Percentiles rank a stretch among this genome's conserved stretches.
These are phyloP conservation scores for Kalaharituber pfeilii DNA, from an alignment of 2,329 filamentous ascomycete genomes.

Conservation along the genomic window DNA sequence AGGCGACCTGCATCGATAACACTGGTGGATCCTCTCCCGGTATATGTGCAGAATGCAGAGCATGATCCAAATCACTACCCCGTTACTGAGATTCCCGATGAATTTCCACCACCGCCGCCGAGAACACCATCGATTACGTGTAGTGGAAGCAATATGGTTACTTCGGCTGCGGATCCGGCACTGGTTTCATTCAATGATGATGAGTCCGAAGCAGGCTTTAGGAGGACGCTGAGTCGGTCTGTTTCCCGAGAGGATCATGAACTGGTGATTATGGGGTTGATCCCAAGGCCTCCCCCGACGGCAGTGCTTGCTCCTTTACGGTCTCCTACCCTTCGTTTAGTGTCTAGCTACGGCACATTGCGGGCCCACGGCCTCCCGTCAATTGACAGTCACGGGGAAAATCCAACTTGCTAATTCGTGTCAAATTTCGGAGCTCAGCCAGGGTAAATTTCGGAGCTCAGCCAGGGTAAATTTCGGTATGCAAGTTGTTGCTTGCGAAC, in stretches of 20 bases:
- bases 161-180: background rate
- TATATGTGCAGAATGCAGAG: background rate
- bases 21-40: background rate
- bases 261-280: background rate
- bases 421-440: too few species aligned
- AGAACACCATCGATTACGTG: too few species aligned
- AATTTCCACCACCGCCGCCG: background rate
- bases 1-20: background rate
- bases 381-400: too few species aligned
- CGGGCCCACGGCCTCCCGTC: too few species aligned
- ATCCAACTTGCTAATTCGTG: too few species aligned
- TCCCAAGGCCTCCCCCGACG: background rate
- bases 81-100: background rate
- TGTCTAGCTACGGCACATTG: too few species aligned
- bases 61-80: background rate
- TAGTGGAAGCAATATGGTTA: background rate
- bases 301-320: background rate
- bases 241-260: background rate
- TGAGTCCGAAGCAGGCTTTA: background rate
- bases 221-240: background rate
- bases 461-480: too few species aligned
- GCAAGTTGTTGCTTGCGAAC: too few species aligned
- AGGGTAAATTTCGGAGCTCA: too few species aligned
- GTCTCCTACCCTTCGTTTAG: too few species aligned
- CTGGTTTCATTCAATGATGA: background rate